Percentiles rank a stretch among this genome's conserved stretches.
phyloP scores from a whole-genome alignment of 2,329 filamentous ascomycete species.

The Keithomyces neogunnii region DNA sequence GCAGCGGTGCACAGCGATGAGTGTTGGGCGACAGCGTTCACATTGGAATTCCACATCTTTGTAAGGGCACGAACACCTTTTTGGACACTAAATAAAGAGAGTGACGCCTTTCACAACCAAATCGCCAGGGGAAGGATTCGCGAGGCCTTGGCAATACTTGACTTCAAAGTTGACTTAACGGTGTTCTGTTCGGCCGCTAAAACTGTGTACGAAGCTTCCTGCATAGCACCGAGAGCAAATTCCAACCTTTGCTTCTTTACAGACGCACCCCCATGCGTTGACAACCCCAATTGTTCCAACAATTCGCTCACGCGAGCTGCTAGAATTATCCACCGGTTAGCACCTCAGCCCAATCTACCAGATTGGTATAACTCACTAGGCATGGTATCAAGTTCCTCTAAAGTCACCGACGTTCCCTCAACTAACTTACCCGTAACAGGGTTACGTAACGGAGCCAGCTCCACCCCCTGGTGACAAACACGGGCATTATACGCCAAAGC shows the following conservation, averaged over 20 bases:
- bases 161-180: neutral
- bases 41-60: too few species aligned
- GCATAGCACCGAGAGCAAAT: neutral
- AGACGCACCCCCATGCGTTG: neutral
- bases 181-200: neutral
- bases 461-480: neutral
- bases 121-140: too few species aligned
- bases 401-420: neutral
- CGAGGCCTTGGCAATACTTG: too few species aligned
- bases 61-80: too few species aligned
- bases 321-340: neutral
- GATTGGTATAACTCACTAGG: neutral
- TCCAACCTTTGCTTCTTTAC: neutral
- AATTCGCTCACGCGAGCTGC: neutral
- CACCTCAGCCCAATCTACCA: neutral
- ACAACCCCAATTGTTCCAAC: neutral
- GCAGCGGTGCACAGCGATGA: too few species aligned
- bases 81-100: too few species aligned
- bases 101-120: too few species aligned
- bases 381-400: neutral
- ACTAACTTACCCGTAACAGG: neutral
- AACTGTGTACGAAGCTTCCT: neutral
- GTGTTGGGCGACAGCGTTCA: too few species aligned
- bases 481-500: neutral
- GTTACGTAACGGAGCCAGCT: neutral